These are phyloP conservation scores for Gaertneriomyces sp. DNA, from an alignment of 192 early-diverging fungal species.

Conservation along the genomic window DNA sequence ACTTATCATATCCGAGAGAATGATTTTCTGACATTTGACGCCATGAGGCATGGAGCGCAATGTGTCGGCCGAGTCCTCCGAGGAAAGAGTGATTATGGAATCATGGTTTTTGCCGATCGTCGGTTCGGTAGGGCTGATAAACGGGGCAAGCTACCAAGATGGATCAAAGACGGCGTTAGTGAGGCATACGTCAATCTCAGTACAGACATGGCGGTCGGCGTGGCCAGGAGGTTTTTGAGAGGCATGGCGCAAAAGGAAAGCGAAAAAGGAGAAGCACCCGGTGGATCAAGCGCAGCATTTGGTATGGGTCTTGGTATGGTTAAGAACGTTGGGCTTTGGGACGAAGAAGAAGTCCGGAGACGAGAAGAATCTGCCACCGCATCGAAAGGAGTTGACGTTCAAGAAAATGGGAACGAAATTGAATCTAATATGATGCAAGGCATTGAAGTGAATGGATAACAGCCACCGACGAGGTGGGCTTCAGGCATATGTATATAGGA, in stretches of 20 bases:
- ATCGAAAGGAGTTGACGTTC: conserved; percentile 2
- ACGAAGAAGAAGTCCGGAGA: conserved; percentile 20
- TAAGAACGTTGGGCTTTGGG: conserved; percentile 7
- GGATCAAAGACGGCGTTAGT: conserved; percentile 88
- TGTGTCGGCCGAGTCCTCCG: conserved; percentile 96
- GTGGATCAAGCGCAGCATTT: no score
- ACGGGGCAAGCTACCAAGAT: conserved; percentile 91
- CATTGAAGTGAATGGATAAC: background rate
- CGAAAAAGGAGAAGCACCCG: conserved; percentile 74
- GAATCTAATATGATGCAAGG: background rate
- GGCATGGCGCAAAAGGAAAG: conserved; percentile 89
- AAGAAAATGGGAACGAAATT: background rate
- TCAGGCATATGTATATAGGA: no score
- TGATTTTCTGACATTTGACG: conserved; percentile 99
- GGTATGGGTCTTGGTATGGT: no score
- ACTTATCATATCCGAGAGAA: conserved; percentile 93
- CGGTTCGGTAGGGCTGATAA: conserved; percentile 93
- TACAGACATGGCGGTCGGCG: conserved; percentile 93
- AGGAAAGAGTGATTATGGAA: conserved; percentile 97
- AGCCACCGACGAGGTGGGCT: conserved; percentile 2
- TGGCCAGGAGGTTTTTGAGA: conserved; percentile 89
- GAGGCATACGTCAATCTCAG: conserved; percentile 88
- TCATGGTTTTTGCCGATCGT: conserved; percentile 98
- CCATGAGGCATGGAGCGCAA: conserved; percentile 97
- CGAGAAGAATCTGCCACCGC: conserved; percentile 8